Evolutionary conservation across 2,329 filamentous ascomycete genomes (phyloP), one percentile per base, ranked within the genome.

Genomic region (Cercospora sp.): DNA sequence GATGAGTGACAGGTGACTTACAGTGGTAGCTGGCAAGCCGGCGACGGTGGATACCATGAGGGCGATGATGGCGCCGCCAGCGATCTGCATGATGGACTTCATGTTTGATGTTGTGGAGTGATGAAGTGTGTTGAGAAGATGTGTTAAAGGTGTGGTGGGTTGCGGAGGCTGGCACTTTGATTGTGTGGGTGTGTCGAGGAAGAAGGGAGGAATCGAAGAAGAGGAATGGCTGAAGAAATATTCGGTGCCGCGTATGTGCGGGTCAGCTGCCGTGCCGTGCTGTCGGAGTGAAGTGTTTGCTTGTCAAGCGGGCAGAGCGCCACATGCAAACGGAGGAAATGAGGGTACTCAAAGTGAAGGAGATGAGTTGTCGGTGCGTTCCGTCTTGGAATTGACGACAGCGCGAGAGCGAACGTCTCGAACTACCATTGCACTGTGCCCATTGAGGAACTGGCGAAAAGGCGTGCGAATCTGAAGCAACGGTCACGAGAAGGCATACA

Each of bases 31-130:
- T 16, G 62, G 62, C 8, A 65, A 45, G 7, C 28, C 42, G 7
- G 57, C 30, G 30, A 60, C 64, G 9, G 26, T 6, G 57, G 42
- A 7, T 3, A 58, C n/a, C 26, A 65, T 18, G 42, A 40, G 30
- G 18, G 57, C 33, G 18, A 58, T 58, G 40, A 65, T 45, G 12
- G 36, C 57, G 30, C 28, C 57, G 42, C 40, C 42, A 42, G 30
- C 28, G 13, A 30, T 60, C 30, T 65, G 58, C 64, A 53, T 55
- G 57, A 57, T 16, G 57, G 20, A 53, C 31, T 31, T 26, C 57
- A 60, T 65, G 58, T 30, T 55, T 4, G 58, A 18, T 30, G 42
- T 45, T 51, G 16, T 28, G 3, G 5, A 16, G 16, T 60, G 63
- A 40, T 55, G 36, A 18, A 45, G 36, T 18, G 57, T 51, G 23